Percentiles rank a stretch among this genome's conserved stretches.
These are phyloP conservation scores for Hanseniaspora jakobsenii DNA, from an alignment of 805 yeast genomes.

Conservation along the genomic window DNA sequence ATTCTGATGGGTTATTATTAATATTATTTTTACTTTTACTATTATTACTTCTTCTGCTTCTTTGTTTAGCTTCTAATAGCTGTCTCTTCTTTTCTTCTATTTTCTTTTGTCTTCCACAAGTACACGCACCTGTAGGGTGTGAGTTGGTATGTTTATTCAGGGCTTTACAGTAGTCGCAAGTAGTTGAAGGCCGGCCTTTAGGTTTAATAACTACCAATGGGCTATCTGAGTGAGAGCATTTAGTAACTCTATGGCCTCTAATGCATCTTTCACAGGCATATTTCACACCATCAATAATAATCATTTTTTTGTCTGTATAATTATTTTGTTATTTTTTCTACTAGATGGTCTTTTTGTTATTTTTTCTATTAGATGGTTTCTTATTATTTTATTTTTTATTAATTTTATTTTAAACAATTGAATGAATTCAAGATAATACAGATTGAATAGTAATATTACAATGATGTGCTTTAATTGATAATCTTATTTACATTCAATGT, in stretches of 20 bases:
- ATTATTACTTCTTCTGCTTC: slow-evolving; percentile 23
- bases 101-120: slow-evolving; percentile 43
- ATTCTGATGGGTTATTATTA: neutral
- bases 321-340: too few relatives aligned
- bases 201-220: slow-evolving; percentile 89
- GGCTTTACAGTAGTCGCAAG: slow-evolving; percentile 76
- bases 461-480: too few relatives aligned
- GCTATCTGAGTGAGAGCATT: slow-evolving; percentile 85
- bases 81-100: slow-evolving; percentile 26
- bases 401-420: neutral
- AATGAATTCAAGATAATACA: too few relatives aligned
- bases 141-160: slow-evolving; percentile 53
- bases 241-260: slow-evolving; percentile 89
- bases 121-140: slow-evolving; percentile 50
- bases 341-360: too few relatives aligned
- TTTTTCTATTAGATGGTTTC: too few relatives aligned
- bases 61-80: slow-evolving; percentile 20
- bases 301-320: slow-evolving; percentile 40
- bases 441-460: too few relatives aligned
- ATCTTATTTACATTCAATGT: too few relatives aligned
- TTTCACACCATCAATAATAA: slow-evolving; percentile 79
- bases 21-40: neutral
- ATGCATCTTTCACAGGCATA: slow-evolving; percentile 95
- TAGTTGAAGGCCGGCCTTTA: slow-evolving; percentile 91
- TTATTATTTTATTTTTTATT: too few relatives aligned